phyloP scores from a whole-genome alignment of 2,329 filamentous ascomycete genomes.

The Verticillium albo-atrum region DNA sequence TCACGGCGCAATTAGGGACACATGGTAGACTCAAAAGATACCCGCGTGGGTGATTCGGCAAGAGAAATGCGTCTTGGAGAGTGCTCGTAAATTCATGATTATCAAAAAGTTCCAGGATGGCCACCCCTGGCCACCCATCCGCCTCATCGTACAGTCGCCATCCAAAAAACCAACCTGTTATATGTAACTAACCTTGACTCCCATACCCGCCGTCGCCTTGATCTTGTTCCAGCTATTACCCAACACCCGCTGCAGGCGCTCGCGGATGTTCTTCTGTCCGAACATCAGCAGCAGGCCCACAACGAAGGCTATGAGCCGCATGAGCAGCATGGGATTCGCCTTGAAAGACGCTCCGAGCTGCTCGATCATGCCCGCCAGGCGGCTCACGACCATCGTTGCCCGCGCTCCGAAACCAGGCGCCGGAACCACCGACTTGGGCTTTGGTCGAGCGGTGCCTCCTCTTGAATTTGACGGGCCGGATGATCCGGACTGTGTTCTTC shows the following conservation, averaged over 20 bases:
- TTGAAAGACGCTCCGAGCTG: slow-evolving; percentile 45
- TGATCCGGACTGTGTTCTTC: slow-evolving; percentile 18
- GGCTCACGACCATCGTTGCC: slow-evolving; percentile 48
- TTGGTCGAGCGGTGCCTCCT: slow-evolving; percentile 20
- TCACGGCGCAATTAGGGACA: neutral
- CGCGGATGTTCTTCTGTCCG: slow-evolving; percentile 68
- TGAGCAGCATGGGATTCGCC: slow-evolving; percentile 52
- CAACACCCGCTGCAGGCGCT: slow-evolving; percentile 66
- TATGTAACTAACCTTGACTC: slow-evolving; percentile 95
- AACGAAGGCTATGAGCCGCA: slow-evolving; percentile 71
- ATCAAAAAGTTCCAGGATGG: neutral
- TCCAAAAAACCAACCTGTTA: slow-evolving; percentile 33
- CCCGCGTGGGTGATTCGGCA: neutral
- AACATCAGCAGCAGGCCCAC: slow-evolving; percentile 73
- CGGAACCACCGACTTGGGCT: slow-evolving; percentile 23
- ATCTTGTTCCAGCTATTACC: slow-evolving; percentile 75
- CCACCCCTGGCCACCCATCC: neutral
- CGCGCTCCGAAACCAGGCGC: slow-evolving; percentile 37
- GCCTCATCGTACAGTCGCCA: neutral
- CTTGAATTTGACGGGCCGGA: slow-evolving; percentile 21
- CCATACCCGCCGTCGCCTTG: slow-evolving; percentile 85
- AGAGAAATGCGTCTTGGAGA: neutral
- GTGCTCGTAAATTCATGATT: neutral
- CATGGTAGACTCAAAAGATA: neutral
- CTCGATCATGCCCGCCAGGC: slow-evolving; percentile 47